These are phyloP conservation scores for Aspergillus pseudotamarii DNA, from an alignment of 2,329 filamentous ascomycete species.

Conservation along the genomic window DNA sequence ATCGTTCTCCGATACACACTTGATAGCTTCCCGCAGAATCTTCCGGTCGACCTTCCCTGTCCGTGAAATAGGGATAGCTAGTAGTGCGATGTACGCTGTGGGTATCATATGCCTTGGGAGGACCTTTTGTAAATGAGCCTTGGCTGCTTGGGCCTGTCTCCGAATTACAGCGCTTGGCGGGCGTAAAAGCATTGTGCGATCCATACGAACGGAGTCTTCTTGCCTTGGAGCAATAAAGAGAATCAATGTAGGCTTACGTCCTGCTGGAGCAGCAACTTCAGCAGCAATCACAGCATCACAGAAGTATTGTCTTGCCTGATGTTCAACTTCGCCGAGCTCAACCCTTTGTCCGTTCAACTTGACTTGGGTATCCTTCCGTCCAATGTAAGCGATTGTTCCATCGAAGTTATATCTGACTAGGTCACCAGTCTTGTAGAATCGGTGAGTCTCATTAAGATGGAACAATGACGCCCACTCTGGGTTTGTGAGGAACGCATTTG, in stretches of 20 bases:
- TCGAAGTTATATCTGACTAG: constrained; percentile 25
- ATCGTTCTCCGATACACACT: neutral
- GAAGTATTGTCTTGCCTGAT: constrained; percentile 25
- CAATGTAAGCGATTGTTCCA: constrained; percentile 21
- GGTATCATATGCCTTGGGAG: constrained; percentile 8
- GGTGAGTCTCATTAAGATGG: neutral
- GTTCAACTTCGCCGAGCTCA: constrained; percentile 55
- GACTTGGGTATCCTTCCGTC: constrained; percentile 59
- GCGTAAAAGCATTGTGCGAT: neutral
- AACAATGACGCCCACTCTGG: neutral
- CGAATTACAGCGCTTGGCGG: neutral
- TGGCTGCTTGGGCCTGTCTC: neutral
- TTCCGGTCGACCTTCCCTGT: constrained; percentile 6
- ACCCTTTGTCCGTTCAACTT: constrained; percentile 65
- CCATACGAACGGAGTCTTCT: neutral
- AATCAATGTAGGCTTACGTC: neutral
- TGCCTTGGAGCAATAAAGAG: neutral
- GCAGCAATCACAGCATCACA: neutral
- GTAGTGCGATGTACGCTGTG: neutral
- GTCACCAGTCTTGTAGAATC: constrained; percentile 32
- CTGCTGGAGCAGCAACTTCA: neutral
- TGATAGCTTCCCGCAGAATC: neutral
- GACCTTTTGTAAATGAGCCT: neutral
- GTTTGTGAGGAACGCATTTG: neutral
- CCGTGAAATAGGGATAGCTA: neutral